phyloP scores from a whole-genome alignment of 495 filamentous ascomycete genomes.

The Astrothelium macrocarpum region DNA sequence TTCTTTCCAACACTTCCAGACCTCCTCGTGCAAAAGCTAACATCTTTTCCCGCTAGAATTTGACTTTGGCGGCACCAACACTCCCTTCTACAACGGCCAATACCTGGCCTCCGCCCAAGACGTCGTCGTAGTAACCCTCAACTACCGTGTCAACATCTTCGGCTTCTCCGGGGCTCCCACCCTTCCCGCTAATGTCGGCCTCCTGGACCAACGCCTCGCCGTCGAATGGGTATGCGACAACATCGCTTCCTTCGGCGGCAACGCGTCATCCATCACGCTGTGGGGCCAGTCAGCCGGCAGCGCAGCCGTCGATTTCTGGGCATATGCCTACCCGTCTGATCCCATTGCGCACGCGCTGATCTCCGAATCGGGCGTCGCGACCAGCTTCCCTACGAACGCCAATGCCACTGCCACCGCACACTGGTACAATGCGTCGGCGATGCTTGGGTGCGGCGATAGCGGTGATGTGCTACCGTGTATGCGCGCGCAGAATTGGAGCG shows the following conservation, averaged over 20 bases:
- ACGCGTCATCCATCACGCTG: constrained; percentile 33
- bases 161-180: constrained; percentile 33
- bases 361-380: constrained; percentile 11
- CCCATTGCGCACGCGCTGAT: constrained; percentile 11
- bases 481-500: constrained; percentile 29
- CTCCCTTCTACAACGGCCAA: constrained; percentile 35
- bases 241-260: constrained; percentile 25
- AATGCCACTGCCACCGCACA: not conserved
- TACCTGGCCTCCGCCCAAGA: constrained; percentile 32
- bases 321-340: constrained; percentile 10
- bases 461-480: constrained; percentile 35
- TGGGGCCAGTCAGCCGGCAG: constrained; percentile 10
- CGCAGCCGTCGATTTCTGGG: constrained; percentile 9
- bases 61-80: constrained; percentile 28
- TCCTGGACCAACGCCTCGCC: constrained; percentile 11
- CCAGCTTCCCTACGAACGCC: constrained; percentile 6
- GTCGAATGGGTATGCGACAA: constrained; percentile 12
- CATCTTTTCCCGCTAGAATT: constrained; percentile 3
- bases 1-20: not conserved
- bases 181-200: constrained; percentile 5
- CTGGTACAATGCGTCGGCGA: constrained; percentile 7
- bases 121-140: constrained; percentile 37
- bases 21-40: not conserved
- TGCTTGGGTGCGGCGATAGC: constrained; percentile 13
- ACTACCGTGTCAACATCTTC: constrained; percentile 43